Evolutionary conservation across 345 rosid species (phyloP).

Genomic region (Xanthoceras sorbifolium): DNA sequence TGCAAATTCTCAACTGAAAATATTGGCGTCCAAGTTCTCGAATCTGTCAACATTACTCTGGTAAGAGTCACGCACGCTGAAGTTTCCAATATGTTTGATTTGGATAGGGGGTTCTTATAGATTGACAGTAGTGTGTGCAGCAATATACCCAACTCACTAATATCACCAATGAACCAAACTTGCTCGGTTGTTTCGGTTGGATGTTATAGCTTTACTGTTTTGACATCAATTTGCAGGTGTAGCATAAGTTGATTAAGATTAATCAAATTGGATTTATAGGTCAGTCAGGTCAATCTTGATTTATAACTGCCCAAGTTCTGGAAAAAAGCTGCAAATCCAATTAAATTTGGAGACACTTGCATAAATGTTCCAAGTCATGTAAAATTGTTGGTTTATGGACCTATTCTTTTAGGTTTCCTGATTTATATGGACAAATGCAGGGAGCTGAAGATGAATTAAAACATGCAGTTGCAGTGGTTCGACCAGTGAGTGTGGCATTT

Average conservation of each 20-base stretch:
- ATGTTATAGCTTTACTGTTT: background rate
- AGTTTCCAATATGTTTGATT: background rate
- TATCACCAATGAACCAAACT: background rate
- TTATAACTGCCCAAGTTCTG: background rate
- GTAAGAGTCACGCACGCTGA: slow-evolving; percentile 37
- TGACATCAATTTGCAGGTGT: background rate
- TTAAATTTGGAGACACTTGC: background rate
- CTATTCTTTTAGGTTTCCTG: background rate
- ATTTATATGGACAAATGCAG: slow-evolving; percentile 37
- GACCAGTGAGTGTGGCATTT: slow-evolving; percentile 95
- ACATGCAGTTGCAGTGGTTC: slow-evolving; percentile 84
- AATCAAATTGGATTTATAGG: background rate
- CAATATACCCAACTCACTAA: background rate
- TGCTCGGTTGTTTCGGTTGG: background rate
- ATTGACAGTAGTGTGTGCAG: background rate
- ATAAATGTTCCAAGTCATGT: too few relatives aligned
- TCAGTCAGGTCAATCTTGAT: background rate
- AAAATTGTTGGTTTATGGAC: background rate
- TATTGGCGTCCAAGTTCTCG: slow-evolving; percentile 64
- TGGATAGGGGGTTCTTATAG: background rate
- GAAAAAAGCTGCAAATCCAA: background rate
- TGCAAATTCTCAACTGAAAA: slow-evolving; percentile 85
- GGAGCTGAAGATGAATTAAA: slow-evolving; percentile 90
- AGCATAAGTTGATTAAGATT: background rate
- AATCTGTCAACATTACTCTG: slow-evolving; percentile 86